Evolutionary conservation across 352 stramenopile genomes (phyloP).

Genomic region (Plasmopara muralis): DNA sequence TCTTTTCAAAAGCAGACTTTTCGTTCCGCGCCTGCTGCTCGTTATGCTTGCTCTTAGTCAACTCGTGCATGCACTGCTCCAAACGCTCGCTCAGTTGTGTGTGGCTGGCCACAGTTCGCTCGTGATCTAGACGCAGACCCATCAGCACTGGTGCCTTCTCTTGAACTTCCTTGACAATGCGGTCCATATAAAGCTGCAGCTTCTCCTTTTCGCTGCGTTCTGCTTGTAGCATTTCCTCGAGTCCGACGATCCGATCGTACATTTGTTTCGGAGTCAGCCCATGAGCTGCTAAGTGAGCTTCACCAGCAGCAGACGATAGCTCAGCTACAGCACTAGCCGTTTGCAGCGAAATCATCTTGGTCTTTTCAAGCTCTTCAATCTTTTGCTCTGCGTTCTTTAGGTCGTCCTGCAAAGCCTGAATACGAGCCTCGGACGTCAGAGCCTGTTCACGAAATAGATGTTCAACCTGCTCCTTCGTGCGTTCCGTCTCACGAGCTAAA

Average conservation of each 20-base stretch:
- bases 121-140: slow-evolving; percentile 85
- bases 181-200: slow-evolving; percentile 86
- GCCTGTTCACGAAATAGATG: slow-evolving; percentile 70
- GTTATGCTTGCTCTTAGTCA: slow-evolving; percentile 64
- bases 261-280: slow-evolving; percentile 84
- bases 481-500: slow-evolving; percentile 52
- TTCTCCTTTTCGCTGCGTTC: slow-evolving; percentile 84
- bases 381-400: slow-evolving; percentile 45
- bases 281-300: slow-evolving; percentile 57
- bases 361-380: slow-evolving; percentile 56
- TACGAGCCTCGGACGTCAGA: slow-evolving; percentile 43
- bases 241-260: slow-evolving; percentile 82
- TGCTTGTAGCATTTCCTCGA: slow-evolving; percentile 74
- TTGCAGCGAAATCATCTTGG: slow-evolving; percentile 49
- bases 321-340: slow-evolving; percentile 46
- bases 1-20: slow-evolving; percentile 53
- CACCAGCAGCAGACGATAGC: slow-evolving; percentile 50
- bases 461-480: slow-evolving; percentile 59
- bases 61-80: slow-evolving; percentile 54
- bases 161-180: slow-evolving; percentile 90
- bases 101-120: slow-evolving; percentile 82
- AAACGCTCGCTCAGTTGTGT: slow-evolving; percentile 65
- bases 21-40: slow-evolving; percentile 63
- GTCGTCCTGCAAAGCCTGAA: slow-evolving; percentile 50
- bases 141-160: slow-evolving; percentile 88